phyloP scores from a whole-genome alignment of 306 rosid species.

The Begonia loranthoides region DNA sequence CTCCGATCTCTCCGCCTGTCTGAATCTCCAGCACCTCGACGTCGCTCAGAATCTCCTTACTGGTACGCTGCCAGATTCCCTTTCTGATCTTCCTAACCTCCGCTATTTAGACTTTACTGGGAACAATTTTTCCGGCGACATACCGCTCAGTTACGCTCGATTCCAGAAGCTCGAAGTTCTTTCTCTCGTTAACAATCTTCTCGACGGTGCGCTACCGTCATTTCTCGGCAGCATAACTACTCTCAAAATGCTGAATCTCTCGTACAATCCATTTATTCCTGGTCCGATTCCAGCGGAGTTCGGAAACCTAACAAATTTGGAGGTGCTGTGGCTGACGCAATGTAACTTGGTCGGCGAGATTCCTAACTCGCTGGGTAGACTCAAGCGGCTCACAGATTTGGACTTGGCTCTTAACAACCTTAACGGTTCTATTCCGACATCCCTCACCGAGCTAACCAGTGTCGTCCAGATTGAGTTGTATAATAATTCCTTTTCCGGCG shows the following conservation, averaged over 20 bases:
- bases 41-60: constrained; percentile 75
- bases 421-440: constrained; percentile 42
- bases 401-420: constrained; percentile 55
- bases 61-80: constrained; percentile 42
- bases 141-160: constrained; percentile 37
- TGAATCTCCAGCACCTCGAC: constrained; percentile 40
- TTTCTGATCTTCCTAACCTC: constrained; percentile 39
- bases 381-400: constrained; percentile 33
- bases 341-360: constrained; percentile 58
- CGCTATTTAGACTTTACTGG: constrained; percentile 54
- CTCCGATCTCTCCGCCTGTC: constrained; percentile 29
- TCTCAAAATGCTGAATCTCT: constrained; percentile 59
- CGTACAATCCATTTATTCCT: constrained; percentile 58
- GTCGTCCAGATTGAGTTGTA: constrained; percentile 66
- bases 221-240: constrained; percentile 43
- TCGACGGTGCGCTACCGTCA: constrained; percentile 40
- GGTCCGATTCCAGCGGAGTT: constrained; percentile 52
- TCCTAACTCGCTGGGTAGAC: constrained; percentile 48
- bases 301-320: constrained; percentile 51
- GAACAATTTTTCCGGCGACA: constrained; percentile 66
- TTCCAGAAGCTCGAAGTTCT: constrained; percentile 54
- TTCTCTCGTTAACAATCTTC: constrained; percentile 49
- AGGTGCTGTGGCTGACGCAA: constrained; percentile 51
- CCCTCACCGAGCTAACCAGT: constrained; percentile 29
- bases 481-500: constrained; percentile 62